phyloP scores from a whole-genome alignment of 345 rosid genomes.

The Citrus inodora region DNA sequence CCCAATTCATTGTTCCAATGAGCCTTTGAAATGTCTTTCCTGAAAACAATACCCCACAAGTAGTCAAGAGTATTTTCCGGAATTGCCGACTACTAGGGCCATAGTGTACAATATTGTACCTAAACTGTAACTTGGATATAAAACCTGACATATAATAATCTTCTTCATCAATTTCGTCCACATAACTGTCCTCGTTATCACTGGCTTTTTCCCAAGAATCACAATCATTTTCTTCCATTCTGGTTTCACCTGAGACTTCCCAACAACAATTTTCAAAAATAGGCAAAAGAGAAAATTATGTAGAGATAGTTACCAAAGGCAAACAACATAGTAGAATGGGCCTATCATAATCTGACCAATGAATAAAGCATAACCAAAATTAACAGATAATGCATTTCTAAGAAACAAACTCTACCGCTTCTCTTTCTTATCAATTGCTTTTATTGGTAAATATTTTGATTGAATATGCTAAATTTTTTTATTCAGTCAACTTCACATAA shows the following conservation, averaged over 20 bases:
- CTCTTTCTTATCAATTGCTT: too few species aligned
- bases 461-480: background rate
- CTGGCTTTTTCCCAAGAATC: constrained; percentile 1
- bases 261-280: background rate
- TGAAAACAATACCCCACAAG: constrained; percentile 11
- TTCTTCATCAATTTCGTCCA: constrained; percentile 18
- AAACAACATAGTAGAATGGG: background rate
- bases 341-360: too few species aligned
- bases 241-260: background rate
- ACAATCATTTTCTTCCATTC: background rate
- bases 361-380: too few species aligned
- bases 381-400: too few species aligned
- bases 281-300: background rate
- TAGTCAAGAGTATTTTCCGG: background rate
- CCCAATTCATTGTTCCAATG: constrained; percentile 50
- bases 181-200: constrained; percentile 6
- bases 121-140: constrained; percentile 22
- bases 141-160: constrained; percentile 10
- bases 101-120: constrained; percentile 4
- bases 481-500: background rate
- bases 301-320: background rate
- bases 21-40: constrained; percentile 66
- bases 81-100: background rate
- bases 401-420: too few species aligned
- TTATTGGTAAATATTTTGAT: background rate